Evolutionary conservation across 1,139 yeast genomes (phyloP).

Genomic region (Diutina sp.): DNA sequence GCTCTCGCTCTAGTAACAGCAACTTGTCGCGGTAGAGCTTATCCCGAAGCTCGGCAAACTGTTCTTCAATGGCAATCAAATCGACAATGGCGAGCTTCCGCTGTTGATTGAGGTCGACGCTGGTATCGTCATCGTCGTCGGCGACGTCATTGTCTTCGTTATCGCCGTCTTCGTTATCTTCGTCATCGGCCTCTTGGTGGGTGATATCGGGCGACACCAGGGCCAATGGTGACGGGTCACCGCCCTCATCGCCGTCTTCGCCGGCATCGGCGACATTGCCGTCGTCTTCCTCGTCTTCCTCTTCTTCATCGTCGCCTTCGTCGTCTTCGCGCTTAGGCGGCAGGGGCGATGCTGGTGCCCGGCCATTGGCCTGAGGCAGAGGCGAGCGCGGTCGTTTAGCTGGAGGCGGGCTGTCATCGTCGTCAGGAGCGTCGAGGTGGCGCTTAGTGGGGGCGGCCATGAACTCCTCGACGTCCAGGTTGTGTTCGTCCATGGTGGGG

Average conservation of each 20-base stretch:
- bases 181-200: slow-evolving; percentile 6
- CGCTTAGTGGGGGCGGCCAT: neutral
- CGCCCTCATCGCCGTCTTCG: slow-evolving; percentile 5
- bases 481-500: slow-evolving; percentile 28
- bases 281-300: slow-evolving; percentile 4
- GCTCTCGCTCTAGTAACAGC: slow-evolving; percentile 63
- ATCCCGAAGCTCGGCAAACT: slow-evolving; percentile 79
- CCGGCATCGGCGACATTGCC: slow-evolving; percentile 4
- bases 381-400: neutral
- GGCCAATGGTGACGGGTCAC: slow-evolving; percentile 3
- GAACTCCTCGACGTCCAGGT: slow-evolving; percentile 12
- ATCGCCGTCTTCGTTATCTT: slow-evolving; percentile 14
- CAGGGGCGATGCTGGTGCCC: neutral
- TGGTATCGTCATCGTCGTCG: slow-evolving; percentile 12
- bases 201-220: neutral
- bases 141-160: slow-evolving; percentile 12
- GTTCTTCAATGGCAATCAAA: slow-evolving; percentile 67
- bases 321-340: neutral
- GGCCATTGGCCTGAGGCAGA: neutral
- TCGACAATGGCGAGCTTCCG: slow-evolving; percentile 54
- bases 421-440: neutral
- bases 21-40: slow-evolving; percentile 63
- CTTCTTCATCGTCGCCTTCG: slow-evolving; percentile 2
- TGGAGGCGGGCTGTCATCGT: neutral
- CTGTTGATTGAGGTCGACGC: slow-evolving; percentile 32